Evolutionary conservation across 1,284 basidiomycete genomes (phyloP), one percentile per base, ranked within the genome.

Genomic region (Gymnopus androsaceus): DNA sequence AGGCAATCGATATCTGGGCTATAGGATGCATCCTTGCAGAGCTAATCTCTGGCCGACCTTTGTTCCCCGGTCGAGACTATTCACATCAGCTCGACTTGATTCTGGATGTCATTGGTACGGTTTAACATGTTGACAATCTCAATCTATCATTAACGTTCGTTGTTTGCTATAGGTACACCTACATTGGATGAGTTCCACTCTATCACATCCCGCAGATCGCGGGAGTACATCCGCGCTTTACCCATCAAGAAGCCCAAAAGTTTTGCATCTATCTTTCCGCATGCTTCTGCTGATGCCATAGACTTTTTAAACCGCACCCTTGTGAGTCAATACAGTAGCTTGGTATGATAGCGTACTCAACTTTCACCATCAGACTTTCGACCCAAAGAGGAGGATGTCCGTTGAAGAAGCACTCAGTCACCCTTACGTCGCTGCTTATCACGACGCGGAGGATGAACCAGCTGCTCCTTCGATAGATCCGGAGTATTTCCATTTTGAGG

Each of bases 401-500:
- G 92, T 94, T 50, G 87, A 94, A 63, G 84, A 94, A 67, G 93
- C 92, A 4, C 79, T 95, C 19, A 81, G 84, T 59, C 94, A 97
- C 68, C 91, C 84, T 25, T 88, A 86, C 63, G 76, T 86, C 54
- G 69, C 79, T 50, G 76, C 80, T 19, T 50, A 54, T 31, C 52
- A 52, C 27, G 94, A 95, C 67, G 92, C 94, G 0, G 92, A 95
- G 40, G 94, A 97, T 67, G 95, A 97, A 72, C 95, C 95, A 0
- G 84, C 87, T 17, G 94, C 94, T 2, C 88, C 92, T 12, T 93
- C 95, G 30, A 84, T 98, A 45, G 89, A 92, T 58, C 87, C 92
- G 2, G 84, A 88, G 61, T 97, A 97, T 79, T 97, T 98, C 72
- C 92, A 95, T 66, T 97, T 97, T 69, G 95, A 98, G 69, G 75